These are phyloP conservation scores for Exophiala phaeomuriformis DNA, from an alignment of 2,329 filamentous ascomycete species.

Conservation along the genomic window DNA sequence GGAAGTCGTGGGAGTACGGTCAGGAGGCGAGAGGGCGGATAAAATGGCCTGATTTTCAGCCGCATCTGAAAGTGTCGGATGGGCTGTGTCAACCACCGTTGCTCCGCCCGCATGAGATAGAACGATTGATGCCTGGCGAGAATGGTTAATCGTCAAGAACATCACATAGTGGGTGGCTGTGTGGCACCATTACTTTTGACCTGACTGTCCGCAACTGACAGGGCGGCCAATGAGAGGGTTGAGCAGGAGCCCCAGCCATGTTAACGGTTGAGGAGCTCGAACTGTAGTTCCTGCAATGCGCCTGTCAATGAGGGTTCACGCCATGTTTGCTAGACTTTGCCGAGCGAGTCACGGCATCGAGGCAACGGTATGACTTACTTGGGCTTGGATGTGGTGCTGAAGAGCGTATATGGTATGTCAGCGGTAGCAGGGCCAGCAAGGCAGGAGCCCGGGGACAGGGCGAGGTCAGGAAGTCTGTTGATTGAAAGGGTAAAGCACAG, in stretches of 20 bases:
- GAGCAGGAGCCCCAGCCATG: conserved; percentile 8
- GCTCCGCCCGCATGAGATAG: conserved; percentile 17
- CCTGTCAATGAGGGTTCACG: not conserved
- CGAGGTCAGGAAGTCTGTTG: not conserved
- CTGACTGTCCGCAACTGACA: conserved; percentile 2
- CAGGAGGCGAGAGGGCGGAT: conserved; percentile 9
- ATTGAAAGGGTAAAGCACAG: not conserved
- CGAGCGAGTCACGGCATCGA: too few relatives aligned
- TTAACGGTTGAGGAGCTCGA: not conserved
- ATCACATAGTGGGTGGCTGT: conserved; percentile 10
- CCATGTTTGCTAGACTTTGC: too few relatives aligned
- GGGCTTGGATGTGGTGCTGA: too few relatives aligned
- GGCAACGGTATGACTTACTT: too few relatives aligned
- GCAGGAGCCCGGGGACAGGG: not conserved
- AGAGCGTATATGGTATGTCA: not conserved
- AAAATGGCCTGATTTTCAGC: conserved; percentile 15
- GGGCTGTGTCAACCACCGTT: conserved; percentile 11
- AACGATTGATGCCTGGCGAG: conserved; percentile 10
- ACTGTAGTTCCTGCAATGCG: not conserved
- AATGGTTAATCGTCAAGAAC: conserved; percentile 5
- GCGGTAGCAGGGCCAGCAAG: not conserved
- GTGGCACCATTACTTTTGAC: conserved; percentile 14
- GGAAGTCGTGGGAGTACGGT: conserved; percentile 6
- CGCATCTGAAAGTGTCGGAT: conserved; percentile 11
- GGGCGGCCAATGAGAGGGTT: conserved; percentile 1